These are phyloP conservation scores for Scenedesmus sp. DNA, from an alignment of 163 green algal species.

Conservation along the genomic window DNA sequence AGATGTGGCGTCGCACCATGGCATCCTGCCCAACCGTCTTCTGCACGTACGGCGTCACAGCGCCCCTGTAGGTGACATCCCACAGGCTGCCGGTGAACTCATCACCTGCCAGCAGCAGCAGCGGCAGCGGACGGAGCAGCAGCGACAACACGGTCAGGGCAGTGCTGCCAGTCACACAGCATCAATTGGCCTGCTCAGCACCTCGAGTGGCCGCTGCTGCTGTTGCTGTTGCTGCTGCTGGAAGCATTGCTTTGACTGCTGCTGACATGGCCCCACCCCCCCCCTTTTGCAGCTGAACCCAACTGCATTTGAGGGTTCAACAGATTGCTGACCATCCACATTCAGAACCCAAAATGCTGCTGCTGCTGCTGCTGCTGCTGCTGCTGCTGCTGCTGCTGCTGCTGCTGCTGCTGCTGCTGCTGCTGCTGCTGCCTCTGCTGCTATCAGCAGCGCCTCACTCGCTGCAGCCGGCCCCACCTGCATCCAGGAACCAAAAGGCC, in stretches of 20 bases:
- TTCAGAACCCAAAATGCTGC: constrained; percentile 34
- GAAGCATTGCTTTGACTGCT: neutral
- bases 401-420: neutral
- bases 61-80: constrained; percentile 20
- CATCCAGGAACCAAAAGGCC: constrained; percentile 36
- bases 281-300: neutral
- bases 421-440: neutral
- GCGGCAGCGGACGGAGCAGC: neutral
- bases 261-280: too few species aligned
- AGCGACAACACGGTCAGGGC: neutral
- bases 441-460: neutral
- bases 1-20: neutral
- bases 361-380: too few species aligned
- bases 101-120: neutral
- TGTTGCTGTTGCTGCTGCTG: neutral
- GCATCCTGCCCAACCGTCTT: constrained; percentile 14
- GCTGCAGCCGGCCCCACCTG: neutral
- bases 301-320: neutral
- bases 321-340: neutral
- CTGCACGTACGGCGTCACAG: neutral
- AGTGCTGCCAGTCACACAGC: neutral
- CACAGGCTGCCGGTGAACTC: constrained; percentile 10
- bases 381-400: too few species aligned
- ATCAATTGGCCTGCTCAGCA: neutral
- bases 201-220: neutral